Conservation (phyloP, 225 moss, liverwort and hornwort genomes). For the Lunularia cruciata region DNA sequence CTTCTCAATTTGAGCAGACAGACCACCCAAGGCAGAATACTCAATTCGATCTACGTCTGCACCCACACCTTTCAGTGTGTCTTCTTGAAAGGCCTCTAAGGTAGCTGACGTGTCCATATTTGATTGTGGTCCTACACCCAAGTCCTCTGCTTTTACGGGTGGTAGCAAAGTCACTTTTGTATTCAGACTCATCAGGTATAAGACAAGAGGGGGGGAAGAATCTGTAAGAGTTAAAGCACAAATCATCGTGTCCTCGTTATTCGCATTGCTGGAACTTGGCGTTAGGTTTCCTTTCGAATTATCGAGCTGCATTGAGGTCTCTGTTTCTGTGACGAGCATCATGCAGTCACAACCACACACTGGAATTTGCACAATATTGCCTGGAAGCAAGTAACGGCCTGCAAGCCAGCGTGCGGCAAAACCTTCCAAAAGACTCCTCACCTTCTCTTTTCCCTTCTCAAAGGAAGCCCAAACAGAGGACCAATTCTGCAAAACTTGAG, state of each 20-base stretch:
- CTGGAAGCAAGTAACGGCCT: conserved; percentile 74
- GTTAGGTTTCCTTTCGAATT: conserved; percentile 1
- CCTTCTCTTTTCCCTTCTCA: conserved; percentile 59
- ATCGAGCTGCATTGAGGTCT: conserved; percentile 16
- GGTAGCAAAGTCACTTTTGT: conserved; percentile 66
- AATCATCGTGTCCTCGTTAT: background rate
- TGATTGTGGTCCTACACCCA: conserved; percentile 14
- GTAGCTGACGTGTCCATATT: conserved; percentile 22
- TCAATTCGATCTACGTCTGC: conserved; percentile 49
- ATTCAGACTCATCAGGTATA: conserved; percentile 53
- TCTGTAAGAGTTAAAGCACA: conserved; percentile 21
- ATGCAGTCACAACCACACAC: conserved; percentile 83
- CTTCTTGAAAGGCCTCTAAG: conserved; percentile 28
- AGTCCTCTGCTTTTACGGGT: conserved; percentile 35
- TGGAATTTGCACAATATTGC: conserved; percentile 68
- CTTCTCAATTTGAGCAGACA: conserved; percentile 69
- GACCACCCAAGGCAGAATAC: conserved; percentile 77
- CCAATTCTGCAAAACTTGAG: conserved; percentile 45
- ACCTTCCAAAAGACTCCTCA: conserved; percentile 58
- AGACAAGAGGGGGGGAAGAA: conserved; percentile 32
- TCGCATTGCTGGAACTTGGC: conserved; percentile 12
- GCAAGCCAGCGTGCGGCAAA: conserved; percentile 79
- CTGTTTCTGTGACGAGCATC: conserved; percentile 52
- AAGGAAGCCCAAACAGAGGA: conserved; percentile 65
- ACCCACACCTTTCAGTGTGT: conserved; percentile 29